These are phyloP conservation scores for Neonectria sp. DNA, from an alignment of 2,329 filamentous ascomycete genomes.

Conservation along the genomic window DNA sequence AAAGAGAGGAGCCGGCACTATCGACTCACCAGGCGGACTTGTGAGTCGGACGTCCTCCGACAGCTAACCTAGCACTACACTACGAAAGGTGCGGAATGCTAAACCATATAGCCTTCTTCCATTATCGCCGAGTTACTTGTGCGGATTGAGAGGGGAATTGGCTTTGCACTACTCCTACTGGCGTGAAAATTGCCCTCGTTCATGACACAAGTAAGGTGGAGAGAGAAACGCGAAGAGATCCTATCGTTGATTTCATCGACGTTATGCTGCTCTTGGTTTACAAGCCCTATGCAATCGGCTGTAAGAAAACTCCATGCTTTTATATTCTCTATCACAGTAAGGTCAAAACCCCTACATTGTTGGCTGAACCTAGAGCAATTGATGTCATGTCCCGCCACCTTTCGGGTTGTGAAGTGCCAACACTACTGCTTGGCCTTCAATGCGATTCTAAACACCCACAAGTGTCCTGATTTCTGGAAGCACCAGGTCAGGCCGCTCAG, in stretches of 20 bases:
- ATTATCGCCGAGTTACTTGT: too few relatives aligned
- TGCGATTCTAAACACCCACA: conserved; percentile 6
- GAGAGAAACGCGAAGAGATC: too few relatives aligned
- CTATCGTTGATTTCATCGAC: background rate
- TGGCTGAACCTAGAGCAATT: background rate
- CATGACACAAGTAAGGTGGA: too few relatives aligned
- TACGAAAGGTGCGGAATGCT: background rate
- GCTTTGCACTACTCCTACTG: too few relatives aligned
- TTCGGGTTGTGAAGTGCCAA: too few relatives aligned
- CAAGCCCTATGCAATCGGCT: too few relatives aligned
- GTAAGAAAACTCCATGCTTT: background rate
- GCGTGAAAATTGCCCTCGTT: too few relatives aligned
- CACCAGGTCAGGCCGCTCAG: conserved; percentile 29
- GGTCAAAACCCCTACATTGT: background rate
- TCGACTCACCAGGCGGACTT: background rate
- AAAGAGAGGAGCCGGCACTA: background rate
- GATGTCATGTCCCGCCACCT: too few relatives aligned
- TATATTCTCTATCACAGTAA: background rate
- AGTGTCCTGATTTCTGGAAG: conserved; percentile 28
- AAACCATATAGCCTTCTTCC: background rate
- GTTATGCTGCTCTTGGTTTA: background rate
- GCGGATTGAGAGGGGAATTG: too few relatives aligned
- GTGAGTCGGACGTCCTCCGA: background rate
- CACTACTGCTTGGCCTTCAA: background rate
- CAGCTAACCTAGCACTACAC: background rate